Conservation (phyloP, 2,329 filamentous ascomycete species). For the Colletotrichum sp. region DNA sequence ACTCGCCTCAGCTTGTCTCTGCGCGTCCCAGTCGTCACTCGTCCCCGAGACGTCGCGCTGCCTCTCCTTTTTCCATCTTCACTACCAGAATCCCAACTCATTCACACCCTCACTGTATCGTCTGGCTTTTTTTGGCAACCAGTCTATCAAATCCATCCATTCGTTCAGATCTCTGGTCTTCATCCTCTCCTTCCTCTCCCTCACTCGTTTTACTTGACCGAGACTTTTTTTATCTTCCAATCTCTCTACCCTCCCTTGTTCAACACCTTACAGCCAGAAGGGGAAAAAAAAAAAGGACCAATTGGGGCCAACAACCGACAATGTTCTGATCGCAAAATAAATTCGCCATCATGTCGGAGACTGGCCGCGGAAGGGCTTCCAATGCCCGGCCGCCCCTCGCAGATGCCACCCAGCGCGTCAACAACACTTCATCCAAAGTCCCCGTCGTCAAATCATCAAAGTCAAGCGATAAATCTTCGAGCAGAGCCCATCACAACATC, state of each 20-base stretch:
- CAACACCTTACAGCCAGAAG: not conserved
- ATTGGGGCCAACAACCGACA: not conserved
- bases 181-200: not conserved
- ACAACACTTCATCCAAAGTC: constrained; percentile 37
- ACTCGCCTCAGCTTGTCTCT: constrained; percentile 3
- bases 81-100: not conserved
- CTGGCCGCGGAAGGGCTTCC: constrained; percentile 3
- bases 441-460: constrained; percentile 33
- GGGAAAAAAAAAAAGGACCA: not conserved
- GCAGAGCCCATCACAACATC: not conserved
- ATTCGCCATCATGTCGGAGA: constrained; percentile 20
- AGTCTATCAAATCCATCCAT: constrained; percentile 19
- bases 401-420: constrained; percentile 54
- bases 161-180: constrained; percentile 12
- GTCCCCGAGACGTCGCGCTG: not conserved
- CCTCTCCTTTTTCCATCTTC: constrained; percentile 14
- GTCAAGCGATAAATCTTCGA: constrained; percentile 25
- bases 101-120: constrained; percentile 7
- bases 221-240: constrained; percentile 8
- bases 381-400: constrained; percentile 45
- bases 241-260: constrained; percentile 1
- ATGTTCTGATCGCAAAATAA: constrained; percentile 11
- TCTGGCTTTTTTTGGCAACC: constrained; percentile 22
- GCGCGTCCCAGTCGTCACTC: constrained; percentile 6
- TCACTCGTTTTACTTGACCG: constrained; percentile 8